phyloP scores from a whole-genome alignment of 495 filamentous ascomycete genomes.

The Hyaloscypha finlandica region DNA sequence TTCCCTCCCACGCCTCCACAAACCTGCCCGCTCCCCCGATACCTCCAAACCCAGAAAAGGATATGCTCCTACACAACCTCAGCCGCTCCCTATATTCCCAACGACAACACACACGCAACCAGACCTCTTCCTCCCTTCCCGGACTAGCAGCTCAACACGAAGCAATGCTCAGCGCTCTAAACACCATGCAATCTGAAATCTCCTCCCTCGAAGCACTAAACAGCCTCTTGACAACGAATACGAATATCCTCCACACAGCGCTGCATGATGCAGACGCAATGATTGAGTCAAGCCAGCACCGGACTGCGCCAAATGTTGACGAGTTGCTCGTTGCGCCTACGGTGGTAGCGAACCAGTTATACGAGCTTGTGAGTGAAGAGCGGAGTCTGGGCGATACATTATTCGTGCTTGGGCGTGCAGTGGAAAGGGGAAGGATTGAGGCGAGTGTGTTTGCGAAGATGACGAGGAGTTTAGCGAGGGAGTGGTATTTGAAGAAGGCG shows the following conservation, averaged over 20 bases:
- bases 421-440: constrained; percentile 78
- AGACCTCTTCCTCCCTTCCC: constrained; percentile 68
- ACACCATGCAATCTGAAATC: constrained; percentile 70
- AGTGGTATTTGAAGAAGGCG: constrained; percentile 89
- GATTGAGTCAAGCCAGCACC: constrained; percentile 61
- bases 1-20: constrained; percentile 55
- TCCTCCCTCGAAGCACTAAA: constrained; percentile 68
- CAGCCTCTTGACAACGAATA: constrained; percentile 72
- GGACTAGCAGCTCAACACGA: constrained; percentile 77
- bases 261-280: constrained; percentile 78
- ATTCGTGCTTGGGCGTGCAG: constrained; percentile 77
- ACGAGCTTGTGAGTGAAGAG: constrained; percentile 84
- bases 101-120: constrained; percentile 60
- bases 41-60: constrained; percentile 95
- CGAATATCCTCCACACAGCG: constrained; percentile 70
- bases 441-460: constrained; percentile 82
- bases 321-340: constrained; percentile 92
- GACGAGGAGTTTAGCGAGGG: constrained; percentile 79
- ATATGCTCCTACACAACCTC: constrained; percentile 78
- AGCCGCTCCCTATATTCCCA: constrained; percentile 66
- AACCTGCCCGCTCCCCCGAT: constrained; percentile 74
- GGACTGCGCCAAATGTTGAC: constrained; percentile 63
- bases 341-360: constrained; percentile 89
- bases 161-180: constrained; percentile 69
- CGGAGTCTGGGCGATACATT: constrained; percentile 80